Evolutionary conservation across 164 flowering plant species (phyloP).

Genomic region (Cinnamomum micranthum): DNA sequence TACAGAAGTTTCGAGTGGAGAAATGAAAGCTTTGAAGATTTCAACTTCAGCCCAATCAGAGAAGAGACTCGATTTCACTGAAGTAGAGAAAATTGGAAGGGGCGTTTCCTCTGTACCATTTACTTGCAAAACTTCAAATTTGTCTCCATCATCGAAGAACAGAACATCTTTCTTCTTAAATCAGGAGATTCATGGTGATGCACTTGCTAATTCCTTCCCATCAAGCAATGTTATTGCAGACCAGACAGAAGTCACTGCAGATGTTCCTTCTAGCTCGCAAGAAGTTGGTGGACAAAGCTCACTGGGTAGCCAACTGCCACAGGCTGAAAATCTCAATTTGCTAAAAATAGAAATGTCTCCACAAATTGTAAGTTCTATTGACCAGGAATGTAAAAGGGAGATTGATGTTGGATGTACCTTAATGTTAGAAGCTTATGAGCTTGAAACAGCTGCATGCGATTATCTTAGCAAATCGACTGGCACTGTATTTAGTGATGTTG

Average conservation of each 20-base stretch:
- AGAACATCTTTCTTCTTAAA: background rate
- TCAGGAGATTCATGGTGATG: conserved; percentile 7
- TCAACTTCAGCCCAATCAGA: conserved; percentile 10
- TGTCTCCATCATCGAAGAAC: conserved; percentile 6
- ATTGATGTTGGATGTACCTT: conserved; percentile 10
- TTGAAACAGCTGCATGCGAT: conserved; percentile 1
- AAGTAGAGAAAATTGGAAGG: conserved; percentile 1
- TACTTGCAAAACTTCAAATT: conserved; percentile 7
- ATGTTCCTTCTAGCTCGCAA: conserved; percentile 1
- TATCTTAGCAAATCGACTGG: conserved; percentile 5
- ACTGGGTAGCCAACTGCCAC: conserved; percentile 8
- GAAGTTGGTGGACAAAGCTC: conserved; percentile 7
- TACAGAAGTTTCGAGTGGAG: conserved; percentile 10
- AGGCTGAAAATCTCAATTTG: background rate
- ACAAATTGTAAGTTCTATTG: conserved; percentile 1
- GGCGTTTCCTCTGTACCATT: conserved; percentile 1
- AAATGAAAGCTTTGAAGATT: conserved; percentile 12
- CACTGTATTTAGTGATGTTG: background rate
- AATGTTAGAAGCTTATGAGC: conserved; percentile 6
- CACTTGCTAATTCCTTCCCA: conserved; percentile 5
- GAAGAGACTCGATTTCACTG: conserved; percentile 10
- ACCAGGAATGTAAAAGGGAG: background rate
- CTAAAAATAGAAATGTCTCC: background rate
- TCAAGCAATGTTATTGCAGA: conserved; percentile 1
- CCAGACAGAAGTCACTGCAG: background rate